Evolutionary conservation across 164 flowering plant genomes (phyloP).

Genomic region (Vitis riparia): DNA sequence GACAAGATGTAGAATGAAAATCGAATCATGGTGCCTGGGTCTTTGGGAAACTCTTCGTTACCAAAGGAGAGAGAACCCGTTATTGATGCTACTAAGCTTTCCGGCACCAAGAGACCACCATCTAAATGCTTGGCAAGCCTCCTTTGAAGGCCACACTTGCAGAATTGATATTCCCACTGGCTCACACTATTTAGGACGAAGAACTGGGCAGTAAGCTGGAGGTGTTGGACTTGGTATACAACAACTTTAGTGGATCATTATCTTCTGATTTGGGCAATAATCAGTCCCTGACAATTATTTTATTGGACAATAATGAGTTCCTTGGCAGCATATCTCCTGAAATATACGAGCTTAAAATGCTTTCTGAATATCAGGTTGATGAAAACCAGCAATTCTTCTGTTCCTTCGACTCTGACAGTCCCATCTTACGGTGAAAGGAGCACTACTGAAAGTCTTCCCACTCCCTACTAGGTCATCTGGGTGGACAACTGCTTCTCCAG

Average conservation of each 20-base stretch:
- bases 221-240: constrained; percentile 60
- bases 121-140: constrained; percentile 37
- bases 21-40: constrained; percentile 26
- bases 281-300: constrained; percentile 37
- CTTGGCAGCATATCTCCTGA: constrained; percentile 35
- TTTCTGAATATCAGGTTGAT: constrained; percentile 45
- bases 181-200: too few species aligned
- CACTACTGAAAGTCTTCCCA: too few species aligned
- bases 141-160: constrained; percentile 24
- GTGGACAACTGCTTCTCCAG: not conserved
- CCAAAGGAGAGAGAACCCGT: constrained; percentile 34
- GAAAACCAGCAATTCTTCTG: constrained; percentile 17
- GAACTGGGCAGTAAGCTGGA: constrained; percentile 29
- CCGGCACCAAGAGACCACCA: constrained; percentile 54
- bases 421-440: too few species aligned
- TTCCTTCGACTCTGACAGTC: too few species aligned
- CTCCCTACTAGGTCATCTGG: too few species aligned
- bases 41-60: constrained; percentile 28
- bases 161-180: constrained; percentile 10
- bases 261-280: constrained; percentile 47
- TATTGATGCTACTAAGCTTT: constrained; percentile 31
- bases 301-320: constrained; percentile 50
- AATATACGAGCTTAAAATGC: constrained; percentile 26
- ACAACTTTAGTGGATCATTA: constrained; percentile 57
- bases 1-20: constrained; percentile 53